Percentiles rank a stretch among this genome's conserved stretches.
Conservation (phyloP, 768 basidiomycete genomes). For the Cytidiella melzeri region DNA sequence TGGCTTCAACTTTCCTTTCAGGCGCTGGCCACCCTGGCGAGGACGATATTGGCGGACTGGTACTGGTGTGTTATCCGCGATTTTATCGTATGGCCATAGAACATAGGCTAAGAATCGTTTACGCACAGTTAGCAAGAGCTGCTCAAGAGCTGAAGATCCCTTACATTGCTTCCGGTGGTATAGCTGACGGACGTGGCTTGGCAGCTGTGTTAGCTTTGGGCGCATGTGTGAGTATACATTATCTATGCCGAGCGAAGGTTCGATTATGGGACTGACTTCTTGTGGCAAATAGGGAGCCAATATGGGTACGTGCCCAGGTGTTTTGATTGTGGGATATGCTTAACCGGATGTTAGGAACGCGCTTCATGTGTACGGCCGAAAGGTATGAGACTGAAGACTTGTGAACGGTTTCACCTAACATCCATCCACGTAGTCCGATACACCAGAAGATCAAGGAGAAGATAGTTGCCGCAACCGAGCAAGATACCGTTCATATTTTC, state of each 20-base stretch:
- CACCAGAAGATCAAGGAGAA: conserved; percentile 88
- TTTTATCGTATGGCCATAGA: neutral
- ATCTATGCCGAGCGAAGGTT: neutral
- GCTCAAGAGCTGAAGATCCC: conserved; percentile 79
- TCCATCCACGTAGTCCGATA: conserved; percentile 61
- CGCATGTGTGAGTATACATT: conserved; percentile 54
- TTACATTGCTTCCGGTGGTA: conserved; percentile 87
- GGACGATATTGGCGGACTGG: conserved; percentile 84
- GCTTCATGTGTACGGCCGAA: conserved; percentile 91
- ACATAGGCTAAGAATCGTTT: neutral
- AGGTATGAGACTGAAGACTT: conserved; percentile 32
- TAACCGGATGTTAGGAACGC: conserved; percentile 41
- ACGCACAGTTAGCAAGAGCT: conserved; percentile 73
- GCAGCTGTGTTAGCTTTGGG: conserved; percentile 79
- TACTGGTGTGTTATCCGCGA: conserved; percentile 57
- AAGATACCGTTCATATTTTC: conserved; percentile 87
- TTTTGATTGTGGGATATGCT: neutral
- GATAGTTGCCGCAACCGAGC: conserved; percentile 78
- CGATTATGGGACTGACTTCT: neutral
- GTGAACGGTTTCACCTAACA: too few relatives aligned
- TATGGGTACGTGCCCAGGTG: conserved; percentile 44
- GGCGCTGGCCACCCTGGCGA: conserved; percentile 94
- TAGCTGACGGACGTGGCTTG: conserved; percentile 82
- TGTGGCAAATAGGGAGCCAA: conserved; percentile 69
- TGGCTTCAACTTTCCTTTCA: conserved; percentile 26